Percentiles rank a stretch among this genome's conserved stretches.
Conservation (phyloP, 148 eudicot genomes). For the Cornus florida region DNA sequence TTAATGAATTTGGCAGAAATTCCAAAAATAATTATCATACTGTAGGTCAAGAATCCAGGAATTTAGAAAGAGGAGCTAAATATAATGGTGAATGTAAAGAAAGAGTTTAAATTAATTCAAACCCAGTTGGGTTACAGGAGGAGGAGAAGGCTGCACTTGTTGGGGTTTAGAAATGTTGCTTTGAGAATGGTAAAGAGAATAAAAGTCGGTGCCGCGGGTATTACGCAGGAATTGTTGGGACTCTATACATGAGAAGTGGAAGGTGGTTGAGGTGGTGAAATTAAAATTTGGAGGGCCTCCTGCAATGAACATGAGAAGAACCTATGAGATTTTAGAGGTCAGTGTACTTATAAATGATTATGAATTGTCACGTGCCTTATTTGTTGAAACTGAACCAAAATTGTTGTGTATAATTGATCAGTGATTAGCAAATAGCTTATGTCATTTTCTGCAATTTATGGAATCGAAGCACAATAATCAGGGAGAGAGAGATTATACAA, state of each 20-base stretch:
- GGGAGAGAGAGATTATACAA: too few species aligned
- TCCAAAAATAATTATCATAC: background rate
- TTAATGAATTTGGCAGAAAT: constrained; percentile 21
- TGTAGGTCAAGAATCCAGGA: constrained; percentile 3
- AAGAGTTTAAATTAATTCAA: constrained; percentile 16
- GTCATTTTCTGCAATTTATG: background rate
- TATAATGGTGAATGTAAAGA: constrained; percentile 22
- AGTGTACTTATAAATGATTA: constrained; percentile 10
- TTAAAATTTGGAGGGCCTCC: constrained; percentile 84
- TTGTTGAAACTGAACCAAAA: too few species aligned
- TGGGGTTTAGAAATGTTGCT: constrained; percentile 76
- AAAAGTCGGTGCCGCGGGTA: constrained; percentile 76
- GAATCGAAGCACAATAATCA: too few species aligned
- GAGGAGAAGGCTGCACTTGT: constrained; percentile 1
- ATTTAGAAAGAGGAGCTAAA: constrained; percentile 4
- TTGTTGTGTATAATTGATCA: background rate
- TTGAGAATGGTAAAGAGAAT: constrained; percentile 87
- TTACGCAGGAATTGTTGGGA: constrained; percentile 74
- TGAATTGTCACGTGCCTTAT: background rate
- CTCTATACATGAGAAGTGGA: constrained; percentile 75
- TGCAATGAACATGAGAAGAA: constrained; percentile 70
- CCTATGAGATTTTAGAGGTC: constrained; percentile 85
- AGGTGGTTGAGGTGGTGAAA: constrained; percentile 79
- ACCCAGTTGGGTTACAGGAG: constrained; percentile 14
- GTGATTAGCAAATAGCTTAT: background rate